Base-by-base conservation (phyloP, 306 rosid species). In the Clitoria ternatea region DNA sequence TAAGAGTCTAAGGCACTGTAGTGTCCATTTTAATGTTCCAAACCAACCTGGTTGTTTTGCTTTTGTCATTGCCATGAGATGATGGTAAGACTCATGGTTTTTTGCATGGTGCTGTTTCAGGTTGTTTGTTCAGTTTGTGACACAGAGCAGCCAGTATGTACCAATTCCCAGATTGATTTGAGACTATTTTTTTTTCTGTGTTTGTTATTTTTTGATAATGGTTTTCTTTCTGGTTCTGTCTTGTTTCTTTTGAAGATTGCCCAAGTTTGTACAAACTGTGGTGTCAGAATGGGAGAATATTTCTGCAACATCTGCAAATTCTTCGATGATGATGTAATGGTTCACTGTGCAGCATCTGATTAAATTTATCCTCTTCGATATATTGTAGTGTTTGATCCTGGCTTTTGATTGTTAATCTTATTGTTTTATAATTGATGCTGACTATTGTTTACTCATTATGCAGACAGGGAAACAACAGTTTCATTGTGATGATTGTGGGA, bases 401-500 rank as follows among this genome's bases (percentile, higher is more conserved):
- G 71, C 19, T 18, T 69, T 12, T 53, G 55, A 23, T 73, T 45
- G 61, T 53, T 64, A 23, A 52, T 70, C 73, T 15, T 37, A 22
- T 30, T 29, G 11, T 27, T 69, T 62, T 35, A 62, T 30, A 30
- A 13, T 22, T 72, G 60, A 65, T 66, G 61, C 66, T 61, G 63
- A 69, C 36, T 61, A 52, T 45, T 72, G 61, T 39, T 76, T 5
- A n/a, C 49, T 42, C 53, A 20, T 57, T 61, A 8, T 74, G 77
- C 91, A 94, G 99, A 79, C 64, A 0, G 84, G 77, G 63, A 94
- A 89, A 80, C 85, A 72, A 22, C 92, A 87, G 62, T 94, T 94
- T 84, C 99, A 94, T 76, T 94, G 97, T 61, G 79, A 87, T 42
- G 97, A 94, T 70, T 94, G 99, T 80, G 99, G 99, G 83, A 91